Evolutionary conservation across 73 alveolate genomes (phyloP), one percentile per base, ranked within the genome.

Genomic region (Paramecium caudatum): DNA sequence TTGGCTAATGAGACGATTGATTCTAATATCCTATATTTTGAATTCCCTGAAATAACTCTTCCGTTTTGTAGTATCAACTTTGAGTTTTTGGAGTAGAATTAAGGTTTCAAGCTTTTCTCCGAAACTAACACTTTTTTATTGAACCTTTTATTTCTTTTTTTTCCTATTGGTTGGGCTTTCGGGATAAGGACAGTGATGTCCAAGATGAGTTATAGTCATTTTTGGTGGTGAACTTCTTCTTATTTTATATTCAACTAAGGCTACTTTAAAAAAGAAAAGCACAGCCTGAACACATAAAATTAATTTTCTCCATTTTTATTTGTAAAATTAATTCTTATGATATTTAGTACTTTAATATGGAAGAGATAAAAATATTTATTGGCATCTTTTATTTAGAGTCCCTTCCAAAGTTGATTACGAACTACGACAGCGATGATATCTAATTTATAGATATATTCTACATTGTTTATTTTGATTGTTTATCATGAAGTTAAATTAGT

Each of bases 191-290:
- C 30, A 43, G 9, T 55, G 80, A 15, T 16, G 46, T 9, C 10
- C 12, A 21, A 19, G n/a, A 4, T 55, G 80, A 55, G 21, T 27
- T 16, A 19, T 55, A 2, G 13, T 10, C 80, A 55, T 55, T 4
- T 55, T 55, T 55, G 80, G 21, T 55, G 80, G 80, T 19, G 80
- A 55, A 21, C 43, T 55, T 12, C 46, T 55, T 21, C 46, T 55
- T 21, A 55, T 55, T 25, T 5, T 55, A 12, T 55, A 55, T 55
- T 55, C 46, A 21, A 55, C 46, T 5, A 55, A 27, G 23, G 80
- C 21, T 27, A 21, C 80, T 55, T 55, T 55, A 43, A 55, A 55
- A 19, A 55, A 10, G 30, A 55, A 55, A 19, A 19, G 43, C 23
- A 55, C 30, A 23, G 80, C 80, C 4, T 55, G 30, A 55, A 55